Conservation (phyloP, 1,284 basidiomycete species). For the Papiliotrema nemorosa region DNA sequence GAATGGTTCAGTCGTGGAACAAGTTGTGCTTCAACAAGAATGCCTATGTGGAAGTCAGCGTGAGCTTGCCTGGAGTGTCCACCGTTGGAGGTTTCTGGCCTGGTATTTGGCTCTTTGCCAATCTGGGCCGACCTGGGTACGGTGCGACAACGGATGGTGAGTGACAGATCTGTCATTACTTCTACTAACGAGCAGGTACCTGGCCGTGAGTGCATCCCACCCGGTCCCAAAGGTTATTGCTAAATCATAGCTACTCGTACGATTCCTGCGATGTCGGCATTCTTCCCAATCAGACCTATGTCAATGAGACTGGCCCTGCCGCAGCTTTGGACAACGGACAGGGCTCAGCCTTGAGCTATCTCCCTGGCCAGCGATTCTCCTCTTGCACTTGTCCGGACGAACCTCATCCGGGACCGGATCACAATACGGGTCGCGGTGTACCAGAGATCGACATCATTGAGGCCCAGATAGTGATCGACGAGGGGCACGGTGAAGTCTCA, state of each 20-base stretch:
- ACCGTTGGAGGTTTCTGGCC: slow-evolving; percentile 53
- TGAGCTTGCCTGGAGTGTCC: slow-evolving; percentile 39
- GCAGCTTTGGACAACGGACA: slow-evolving; percentile 43
- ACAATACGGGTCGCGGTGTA: slow-evolving; percentile 55
- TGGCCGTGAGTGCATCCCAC: too few relatives aligned
- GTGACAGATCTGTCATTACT: not conserved
- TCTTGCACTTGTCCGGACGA: slow-evolving; percentile 56
- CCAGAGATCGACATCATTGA: slow-evolving; percentile 69
- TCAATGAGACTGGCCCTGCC: slow-evolving; percentile 43
- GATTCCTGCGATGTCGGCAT: slow-evolving; percentile 42
- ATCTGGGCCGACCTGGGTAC: slow-evolving; percentile 51
- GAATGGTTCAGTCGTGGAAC: slow-evolving; percentile 56
- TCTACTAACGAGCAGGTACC: slow-evolving; percentile 41
- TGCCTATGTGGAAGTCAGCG: slow-evolving; percentile 45
- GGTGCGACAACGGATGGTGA: slow-evolving; percentile 72
- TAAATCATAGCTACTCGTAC: too few relatives aligned
- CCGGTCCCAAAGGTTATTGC: too few relatives aligned
- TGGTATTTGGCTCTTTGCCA: slow-evolving; percentile 52
- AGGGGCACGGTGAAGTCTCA: slow-evolving; percentile 20
- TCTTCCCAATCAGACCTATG: slow-evolving; percentile 48
- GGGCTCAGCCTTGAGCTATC: slow-evolving; percentile 43
- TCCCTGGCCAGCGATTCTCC: slow-evolving; percentile 55
- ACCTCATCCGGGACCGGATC: slow-evolving; percentile 63
- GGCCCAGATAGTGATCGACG: slow-evolving; percentile 50
- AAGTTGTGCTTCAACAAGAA: slow-evolving; percentile 49